Conservation (phyloP, 371 early-diverging fungal genomes). For the Syncephalastrum monosporum region DNA sequence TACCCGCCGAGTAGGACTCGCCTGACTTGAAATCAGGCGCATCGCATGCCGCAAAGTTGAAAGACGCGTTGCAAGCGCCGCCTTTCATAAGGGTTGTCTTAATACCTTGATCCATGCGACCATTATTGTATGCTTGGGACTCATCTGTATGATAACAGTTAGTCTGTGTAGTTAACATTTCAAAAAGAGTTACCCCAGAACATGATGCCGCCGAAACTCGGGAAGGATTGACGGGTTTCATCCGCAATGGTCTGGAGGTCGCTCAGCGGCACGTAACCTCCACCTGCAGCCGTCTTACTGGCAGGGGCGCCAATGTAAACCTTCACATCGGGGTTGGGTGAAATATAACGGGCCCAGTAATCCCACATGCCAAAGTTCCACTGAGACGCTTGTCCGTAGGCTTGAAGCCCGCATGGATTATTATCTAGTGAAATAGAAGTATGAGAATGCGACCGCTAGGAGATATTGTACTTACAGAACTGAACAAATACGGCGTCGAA, state of each 20-base stretch:
- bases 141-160: constrained; percentile 28
- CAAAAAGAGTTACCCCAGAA: constrained; percentile 46
- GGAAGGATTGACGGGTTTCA: constrained; percentile 28
- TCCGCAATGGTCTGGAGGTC: constrained; percentile 26
- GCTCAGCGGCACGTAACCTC: constrained; percentile 48
- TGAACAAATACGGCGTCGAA: constrained; percentile 75
- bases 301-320: constrained; percentile 65
- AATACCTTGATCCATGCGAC: constrained; percentile 24
- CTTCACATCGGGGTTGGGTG: constrained; percentile 59
- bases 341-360: constrained; percentile 57
- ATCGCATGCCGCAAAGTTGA: constrained; percentile 27
- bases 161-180: not conserved
- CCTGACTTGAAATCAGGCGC: constrained; percentile 38
- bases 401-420: constrained; percentile 68
- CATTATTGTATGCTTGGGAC: constrained; percentile 44
- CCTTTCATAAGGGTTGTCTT: constrained; percentile 23
- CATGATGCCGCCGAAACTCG: constrained; percentile 67
- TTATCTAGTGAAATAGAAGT: constrained; percentile 42
- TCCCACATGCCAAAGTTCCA: constrained; percentile 64
- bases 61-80: constrained; percentile 22
- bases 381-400: constrained; percentile 35
- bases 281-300: constrained; percentile 52
- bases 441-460: not conserved
- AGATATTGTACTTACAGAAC: constrained; percentile 47
- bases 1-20: constrained; percentile 38